Evolutionary conservation across 495 filamentous ascomycete genomes (phyloP), one percentile per base, ranked within the genome.

Genomic region (Tuber microsphaerosporum): DNA sequence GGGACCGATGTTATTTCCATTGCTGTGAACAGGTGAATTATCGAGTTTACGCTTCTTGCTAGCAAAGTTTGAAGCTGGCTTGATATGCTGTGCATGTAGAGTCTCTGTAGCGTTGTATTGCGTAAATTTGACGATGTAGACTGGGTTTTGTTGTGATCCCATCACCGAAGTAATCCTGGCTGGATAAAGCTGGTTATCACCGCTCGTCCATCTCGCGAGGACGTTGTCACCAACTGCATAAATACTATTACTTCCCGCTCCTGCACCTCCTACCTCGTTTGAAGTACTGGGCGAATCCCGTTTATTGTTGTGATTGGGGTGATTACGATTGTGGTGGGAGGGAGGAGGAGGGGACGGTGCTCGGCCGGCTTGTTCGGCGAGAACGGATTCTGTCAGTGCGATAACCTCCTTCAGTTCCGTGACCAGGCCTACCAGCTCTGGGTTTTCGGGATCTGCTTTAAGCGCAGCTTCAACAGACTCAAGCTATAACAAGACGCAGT

Each of bases 51-150:
- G 90, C 86, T 97, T 97, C 84, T 91, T 90, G 76, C 88, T 89
- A 73, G 91, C 89, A 65, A 65, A 65, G 83, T 87, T 88, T 61
- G 86, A 84, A 51, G 94, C 84, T 73, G 94, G 91, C 76, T 91
- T 91, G 82, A 99, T 91, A 82, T 97, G 93, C 85, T 93, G 92
- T 75, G 90, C 87, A 71, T 91, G 88, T 76, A 97, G 86, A 69
- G 92, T 96, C 84, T 97, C 93, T 69, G 93, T 93, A 22, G 89
- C 93, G 76, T 90, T 88, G 82, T 98, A 97, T 74, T 87, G 91
- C 84, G 94, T 94, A 87, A 98, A 99, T 72, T 91, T 94, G 76
- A 99, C 94, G 71, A 92, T 90, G 83, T 97, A 99, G 71, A 97
- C 90, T 22, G 94, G 96, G 46, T 91, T 91, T 73, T 89, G 91